phyloP scores from a whole-genome alignment of 2,329 filamentous ascomycete genomes.

The Aspergillus awamori region DNA sequence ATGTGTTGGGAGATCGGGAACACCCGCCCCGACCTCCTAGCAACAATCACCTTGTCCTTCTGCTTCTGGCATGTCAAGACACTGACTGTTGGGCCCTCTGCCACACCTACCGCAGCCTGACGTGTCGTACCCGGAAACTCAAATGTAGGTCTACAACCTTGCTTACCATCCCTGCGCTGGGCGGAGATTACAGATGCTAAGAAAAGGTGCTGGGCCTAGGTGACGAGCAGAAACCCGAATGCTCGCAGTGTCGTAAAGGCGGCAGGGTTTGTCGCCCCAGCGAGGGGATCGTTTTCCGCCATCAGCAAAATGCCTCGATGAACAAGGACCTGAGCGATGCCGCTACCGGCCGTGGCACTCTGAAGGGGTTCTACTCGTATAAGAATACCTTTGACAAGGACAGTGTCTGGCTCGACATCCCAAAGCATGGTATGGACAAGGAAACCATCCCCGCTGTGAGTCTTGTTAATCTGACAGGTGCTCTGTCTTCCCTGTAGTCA shows the following conservation, averaged over 20 bases:
- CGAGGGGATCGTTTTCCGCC: constrained; percentile 66
- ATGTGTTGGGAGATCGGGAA: neutral
- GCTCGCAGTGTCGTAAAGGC: constrained; percentile 64
- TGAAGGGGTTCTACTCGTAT: constrained; percentile 67
- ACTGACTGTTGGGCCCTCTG: neutral
- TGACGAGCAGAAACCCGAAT: constrained; percentile 63
- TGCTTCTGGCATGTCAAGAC: neutral
- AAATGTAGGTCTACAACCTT: constrained; percentile 53
- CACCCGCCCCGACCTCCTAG: neutral
- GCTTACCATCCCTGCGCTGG: neutral
- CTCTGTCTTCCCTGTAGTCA: constrained; percentile 46
- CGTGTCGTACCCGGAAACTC: constrained; percentile 63
- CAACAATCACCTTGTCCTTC: neutral
- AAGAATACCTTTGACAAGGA: constrained; percentile 66
- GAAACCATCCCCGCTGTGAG: neutral
- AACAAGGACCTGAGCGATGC: constrained; percentile 54
- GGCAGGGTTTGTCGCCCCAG: constrained; percentile 63
- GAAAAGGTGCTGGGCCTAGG: constrained; percentile 25
- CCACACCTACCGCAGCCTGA: constrained; percentile 45
- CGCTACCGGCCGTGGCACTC: constrained; percentile 43
- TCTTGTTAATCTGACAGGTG: constrained; percentile 4
- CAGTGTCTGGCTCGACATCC: constrained; percentile 65
- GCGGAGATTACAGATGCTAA: neutral
- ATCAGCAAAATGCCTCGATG: constrained; percentile 71
- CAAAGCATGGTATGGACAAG: constrained; percentile 54